These are phyloP conservation scores for Rhododendron ovatum DNA, from an alignment of 148 eudicot genomes.

Conservation along the genomic window DNA sequence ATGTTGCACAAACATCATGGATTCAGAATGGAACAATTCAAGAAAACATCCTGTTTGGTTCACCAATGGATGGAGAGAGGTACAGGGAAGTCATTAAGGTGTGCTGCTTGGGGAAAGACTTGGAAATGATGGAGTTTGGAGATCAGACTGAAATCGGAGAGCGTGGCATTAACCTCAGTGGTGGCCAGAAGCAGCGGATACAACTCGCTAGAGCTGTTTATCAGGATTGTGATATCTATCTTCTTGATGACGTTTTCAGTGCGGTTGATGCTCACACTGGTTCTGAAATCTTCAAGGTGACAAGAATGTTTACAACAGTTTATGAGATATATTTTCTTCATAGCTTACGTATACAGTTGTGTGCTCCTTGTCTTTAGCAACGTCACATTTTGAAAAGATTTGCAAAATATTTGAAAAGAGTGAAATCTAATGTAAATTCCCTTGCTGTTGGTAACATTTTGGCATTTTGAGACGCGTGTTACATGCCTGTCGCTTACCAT, in stretches of 20 bases:
- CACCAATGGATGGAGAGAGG: constrained; percentile 62
- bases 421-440: not conserved
- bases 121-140: constrained; percentile 95
- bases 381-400: not conserved
- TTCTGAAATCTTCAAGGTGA: constrained; percentile 84
- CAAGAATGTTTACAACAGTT: not conserved
- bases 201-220: constrained; percentile 97
- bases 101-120: constrained; percentile 78
- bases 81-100: constrained; percentile 65
- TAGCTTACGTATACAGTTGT: not conserved
- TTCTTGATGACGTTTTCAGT: constrained; percentile 94
- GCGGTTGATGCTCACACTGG: constrained; percentile 99
- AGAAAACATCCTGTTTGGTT: constrained; percentile 81
- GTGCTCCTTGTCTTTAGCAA: not conserved
- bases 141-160: constrained; percentile 99
- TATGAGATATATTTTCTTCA: not conserved
- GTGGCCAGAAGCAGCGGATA: constrained; percentile 93
- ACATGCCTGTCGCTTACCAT: not conserved
- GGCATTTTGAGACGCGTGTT: not conserved
- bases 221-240: constrained; percentile 89
- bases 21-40: constrained; percentile 87
- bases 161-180: constrained; percentile 94
- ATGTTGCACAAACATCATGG: constrained; percentile 97
- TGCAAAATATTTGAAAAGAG: not conserved
- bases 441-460: not conserved